Evolutionary conservation across 164 flowering plant species (phyloP).

Genomic region (Chloranthus sessilifolius): DNA sequence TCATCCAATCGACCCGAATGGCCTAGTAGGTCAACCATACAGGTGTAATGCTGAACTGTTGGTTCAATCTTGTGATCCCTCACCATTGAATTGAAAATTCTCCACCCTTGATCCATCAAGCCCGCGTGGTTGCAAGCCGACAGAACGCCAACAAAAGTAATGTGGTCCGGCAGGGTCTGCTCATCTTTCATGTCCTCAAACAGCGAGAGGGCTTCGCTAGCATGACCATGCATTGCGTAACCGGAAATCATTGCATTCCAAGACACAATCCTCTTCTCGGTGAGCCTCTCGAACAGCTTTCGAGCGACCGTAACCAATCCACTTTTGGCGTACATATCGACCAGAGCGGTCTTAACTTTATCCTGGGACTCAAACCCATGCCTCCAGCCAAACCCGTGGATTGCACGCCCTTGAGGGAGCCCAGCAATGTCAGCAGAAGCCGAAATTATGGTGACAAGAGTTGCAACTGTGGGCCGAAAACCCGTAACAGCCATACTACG

Average conservation of each 20-base stretch:
- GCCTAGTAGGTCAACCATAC: slow-evolving; percentile 12
- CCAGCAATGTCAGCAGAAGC: slow-evolving; percentile 11
- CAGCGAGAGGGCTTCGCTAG: slow-evolving; percentile 13
- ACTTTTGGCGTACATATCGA: slow-evolving; percentile 18
- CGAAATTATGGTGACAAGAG: slow-evolving; percentile 15
- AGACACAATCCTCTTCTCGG: slow-evolving; percentile 12
- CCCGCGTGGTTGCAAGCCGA: slow-evolving; percentile 14
- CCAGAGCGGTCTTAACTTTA: slow-evolving; percentile 15
- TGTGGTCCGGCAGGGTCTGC: slow-evolving; percentile 8
- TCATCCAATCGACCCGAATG: slow-evolving; percentile 9
- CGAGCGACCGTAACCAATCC: slow-evolving; percentile 9
- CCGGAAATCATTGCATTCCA: slow-evolving; percentile 23
- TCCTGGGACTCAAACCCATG: slow-evolving; percentile 9
- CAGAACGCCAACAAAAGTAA: slow-evolving; percentile 20
- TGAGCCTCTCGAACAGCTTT: slow-evolving; percentile 9
- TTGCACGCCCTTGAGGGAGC: slow-evolving; percentile 12
- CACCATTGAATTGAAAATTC: slow-evolving; percentile 5
- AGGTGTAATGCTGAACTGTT: slow-evolving; percentile 12
- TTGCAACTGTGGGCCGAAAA: slow-evolving; percentile 9
- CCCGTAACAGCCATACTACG: slow-evolving; percentile 7
- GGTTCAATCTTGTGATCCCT: slow-evolving; percentile 7
- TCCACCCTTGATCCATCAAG: slow-evolving; percentile 9
- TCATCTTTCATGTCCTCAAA: slow-evolving; percentile 10
- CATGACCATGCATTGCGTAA: slow-evolving; percentile 19
- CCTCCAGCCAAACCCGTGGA: slow-evolving; percentile 17